Evolutionary conservation across 2,329 filamentous ascomycete genomes (phyloP).

Genomic region (Macrophomina phaseolina): DNA sequence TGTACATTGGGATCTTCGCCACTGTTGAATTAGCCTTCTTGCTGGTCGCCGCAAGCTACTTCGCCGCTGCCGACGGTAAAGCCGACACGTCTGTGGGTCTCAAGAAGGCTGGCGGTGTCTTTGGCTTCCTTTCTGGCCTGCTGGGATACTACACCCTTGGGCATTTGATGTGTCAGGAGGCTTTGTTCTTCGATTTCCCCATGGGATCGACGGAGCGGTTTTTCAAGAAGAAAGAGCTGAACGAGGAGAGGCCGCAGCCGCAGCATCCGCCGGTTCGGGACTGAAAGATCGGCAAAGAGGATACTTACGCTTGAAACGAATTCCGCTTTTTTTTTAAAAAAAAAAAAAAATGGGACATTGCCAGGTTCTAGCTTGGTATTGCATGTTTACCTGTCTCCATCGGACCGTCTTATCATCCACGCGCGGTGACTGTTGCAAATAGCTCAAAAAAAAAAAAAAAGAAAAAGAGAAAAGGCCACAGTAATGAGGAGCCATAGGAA

Average conservation of each 20-base stretch:
- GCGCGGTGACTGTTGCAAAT: no score
- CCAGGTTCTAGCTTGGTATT: no score
- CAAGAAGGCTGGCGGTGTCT: constrained; percentile 53
- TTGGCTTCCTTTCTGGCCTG: constrained; percentile 54
- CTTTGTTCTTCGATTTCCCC: constrained; percentile 8
- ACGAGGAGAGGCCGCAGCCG: constrained; percentile 5
- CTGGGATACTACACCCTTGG: constrained; percentile 42
- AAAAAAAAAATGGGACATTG: no score
- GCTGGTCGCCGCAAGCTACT: constrained; percentile 53
- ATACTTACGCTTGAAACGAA: no score
- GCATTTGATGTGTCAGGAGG: constrained; percentile 15
- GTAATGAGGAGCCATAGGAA: no score
- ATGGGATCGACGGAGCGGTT: constrained; percentile 21
- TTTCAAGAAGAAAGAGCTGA: constrained; percentile 8
- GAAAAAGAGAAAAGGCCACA: no score
- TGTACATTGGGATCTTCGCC: constrained; percentile 57
- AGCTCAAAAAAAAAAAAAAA: no score
- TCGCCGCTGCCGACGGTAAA: constrained; percentile 53
- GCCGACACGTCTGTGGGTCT: constrained; percentile 41
- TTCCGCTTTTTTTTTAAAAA: no score
- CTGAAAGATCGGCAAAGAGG: background rate
- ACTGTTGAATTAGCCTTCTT: constrained; percentile 54
- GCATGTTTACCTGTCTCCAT: no score
- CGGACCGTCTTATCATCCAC: no score
- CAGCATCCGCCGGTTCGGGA: background rate